These are phyloP conservation scores for Tetraselmis striata DNA, from an alignment of 139 green algal genomes.

Conservation along the genomic window DNA sequence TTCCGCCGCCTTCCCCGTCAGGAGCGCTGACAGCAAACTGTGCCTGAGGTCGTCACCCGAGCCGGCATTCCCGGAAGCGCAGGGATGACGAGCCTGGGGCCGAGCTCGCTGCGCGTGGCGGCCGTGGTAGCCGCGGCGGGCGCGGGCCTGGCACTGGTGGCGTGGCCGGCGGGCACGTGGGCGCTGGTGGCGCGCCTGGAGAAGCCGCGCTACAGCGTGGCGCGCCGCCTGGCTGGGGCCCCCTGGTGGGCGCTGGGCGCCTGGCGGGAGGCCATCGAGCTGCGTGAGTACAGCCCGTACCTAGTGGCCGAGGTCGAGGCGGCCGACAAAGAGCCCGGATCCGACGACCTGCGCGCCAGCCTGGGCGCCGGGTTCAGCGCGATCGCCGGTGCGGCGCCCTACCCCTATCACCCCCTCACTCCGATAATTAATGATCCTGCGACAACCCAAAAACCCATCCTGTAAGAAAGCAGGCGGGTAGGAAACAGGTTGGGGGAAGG, in stretches of 20 bases:
- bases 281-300: slow-evolving; percentile 41
- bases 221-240: slow-evolving; percentile 23
- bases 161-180: slow-evolving; percentile 24
- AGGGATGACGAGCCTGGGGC: not conserved
- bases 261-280: slow-evolving; percentile 12
- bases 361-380: slow-evolving; percentile 30
- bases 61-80: too few relatives aligned
- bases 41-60: too few relatives aligned
- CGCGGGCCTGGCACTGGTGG: not conserved
- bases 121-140: too few relatives aligned
- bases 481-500: too few relatives aligned
- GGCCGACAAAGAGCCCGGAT: not conserved
- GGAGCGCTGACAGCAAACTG: too few relatives aligned
- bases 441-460: too few relatives aligned
- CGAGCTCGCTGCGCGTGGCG: not conserved
- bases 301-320: slow-evolving; percentile 40
- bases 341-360: slow-evolving; percentile 23
- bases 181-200: slow-evolving; percentile 23
- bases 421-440: too few relatives aligned
- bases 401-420: too few relatives aligned
- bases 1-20: too few relatives aligned
- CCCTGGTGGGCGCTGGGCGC: not conserved
- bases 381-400: not conserved
- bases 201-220: slow-evolving; percentile 44
- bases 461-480: too few relatives aligned